phyloP scores from a whole-genome alignment of 495 filamentous ascomycete species.

The Amniculicola lignicola region DNA sequence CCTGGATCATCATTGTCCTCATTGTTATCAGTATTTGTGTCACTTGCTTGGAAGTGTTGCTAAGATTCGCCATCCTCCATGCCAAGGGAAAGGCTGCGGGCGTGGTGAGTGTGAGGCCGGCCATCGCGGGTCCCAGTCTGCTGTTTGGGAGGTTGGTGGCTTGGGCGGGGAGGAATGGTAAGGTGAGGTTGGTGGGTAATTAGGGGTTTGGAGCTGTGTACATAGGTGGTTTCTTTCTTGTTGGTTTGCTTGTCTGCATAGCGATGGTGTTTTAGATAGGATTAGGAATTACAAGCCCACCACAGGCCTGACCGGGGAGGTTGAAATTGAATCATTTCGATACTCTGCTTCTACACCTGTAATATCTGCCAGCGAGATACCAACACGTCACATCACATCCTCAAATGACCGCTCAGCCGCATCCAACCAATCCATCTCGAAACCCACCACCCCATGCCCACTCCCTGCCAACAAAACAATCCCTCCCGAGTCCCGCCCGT shows the following conservation, averaged over 20 bases:
- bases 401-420: no score
- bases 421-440: no score
- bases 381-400: no score
- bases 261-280: slow-evolving; percentile 15
- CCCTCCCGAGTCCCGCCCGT: neutral
- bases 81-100: slow-evolving; percentile 27
- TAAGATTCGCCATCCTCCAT: slow-evolving; percentile 76
- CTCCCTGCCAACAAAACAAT: neutral
- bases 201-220: no score
- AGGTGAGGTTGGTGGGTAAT: neutral
- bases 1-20: slow-evolving; percentile 96
- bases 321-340: no score
- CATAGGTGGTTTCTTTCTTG: neutral
- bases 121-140: slow-evolving; percentile 23
- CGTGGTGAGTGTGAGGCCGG: neutral
- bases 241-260: slow-evolving; percentile 13
- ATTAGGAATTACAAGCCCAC: neutral
- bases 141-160: slow-evolving; percentile 20
- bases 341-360: no score
- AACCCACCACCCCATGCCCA: no score
- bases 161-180: slow-evolving; percentile 12
- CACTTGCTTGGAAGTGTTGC: slow-evolving; percentile 81
- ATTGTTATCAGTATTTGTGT: slow-evolving; percentile 88
- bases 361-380: no score
- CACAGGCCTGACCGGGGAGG: neutral